A percentile compares a stretch with the other conserved stretches of the same genome.
Conservation (phyloP, 2,329 filamentous ascomycete species). For the Monilinia vaccinii-corymbosi region DNA sequence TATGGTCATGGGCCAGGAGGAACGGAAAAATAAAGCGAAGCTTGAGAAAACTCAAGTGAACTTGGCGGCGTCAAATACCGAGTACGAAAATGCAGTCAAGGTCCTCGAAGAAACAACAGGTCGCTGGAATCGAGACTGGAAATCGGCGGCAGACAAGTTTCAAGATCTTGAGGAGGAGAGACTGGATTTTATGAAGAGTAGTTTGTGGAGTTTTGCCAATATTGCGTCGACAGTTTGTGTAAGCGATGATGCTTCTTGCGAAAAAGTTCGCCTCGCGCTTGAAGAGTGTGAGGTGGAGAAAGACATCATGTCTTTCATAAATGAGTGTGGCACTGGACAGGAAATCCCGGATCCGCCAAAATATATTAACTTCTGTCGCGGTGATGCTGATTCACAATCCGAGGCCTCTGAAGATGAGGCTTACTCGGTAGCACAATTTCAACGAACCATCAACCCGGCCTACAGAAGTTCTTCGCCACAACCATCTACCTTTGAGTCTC, state of each 20-base stretch:
- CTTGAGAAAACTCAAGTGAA: slow-evolving; percentile 98
- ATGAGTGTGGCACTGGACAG: slow-evolving; percentile 80
- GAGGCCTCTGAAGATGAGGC: slow-evolving; percentile 77
- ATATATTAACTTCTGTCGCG: slow-evolving; percentile 97
- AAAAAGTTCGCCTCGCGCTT: slow-evolving; percentile 86
- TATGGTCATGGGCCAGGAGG: slow-evolving; percentile 99
- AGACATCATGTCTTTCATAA: slow-evolving; percentile 85
- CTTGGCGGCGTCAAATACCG: slow-evolving; percentile 78
- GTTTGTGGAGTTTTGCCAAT: slow-evolving; percentile 96
- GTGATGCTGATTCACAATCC: slow-evolving; percentile 75
- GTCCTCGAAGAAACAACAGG: slow-evolving; percentile 88
- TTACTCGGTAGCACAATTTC: slow-evolving; percentile 94
- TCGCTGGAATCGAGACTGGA: slow-evolving; percentile 98
- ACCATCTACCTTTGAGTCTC: slow-evolving; percentile 84
- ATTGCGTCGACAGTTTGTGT: slow-evolving; percentile 96
- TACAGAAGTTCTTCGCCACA: slow-evolving; percentile 95
- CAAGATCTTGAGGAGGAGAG: slow-evolving; percentile 97
- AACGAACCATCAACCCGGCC: slow-evolving; percentile 87
- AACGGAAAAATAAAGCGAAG: slow-evolving; percentile 97
- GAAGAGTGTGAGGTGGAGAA: slow-evolving; percentile 97
- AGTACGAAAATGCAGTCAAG: slow-evolving; percentile 92
- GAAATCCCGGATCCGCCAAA: slow-evolving; percentile 96
- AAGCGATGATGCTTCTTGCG: slow-evolving; percentile 91
- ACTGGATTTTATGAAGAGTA: slow-evolving; percentile 94
- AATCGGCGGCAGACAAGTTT: slow-evolving; percentile 95